A percentile compares a stretch with the other conserved stretches of the same genome.
Conservation (phyloP, 495 filamentous ascomycete species). For the Hyphodiscus hymeniophilus region DNA sequence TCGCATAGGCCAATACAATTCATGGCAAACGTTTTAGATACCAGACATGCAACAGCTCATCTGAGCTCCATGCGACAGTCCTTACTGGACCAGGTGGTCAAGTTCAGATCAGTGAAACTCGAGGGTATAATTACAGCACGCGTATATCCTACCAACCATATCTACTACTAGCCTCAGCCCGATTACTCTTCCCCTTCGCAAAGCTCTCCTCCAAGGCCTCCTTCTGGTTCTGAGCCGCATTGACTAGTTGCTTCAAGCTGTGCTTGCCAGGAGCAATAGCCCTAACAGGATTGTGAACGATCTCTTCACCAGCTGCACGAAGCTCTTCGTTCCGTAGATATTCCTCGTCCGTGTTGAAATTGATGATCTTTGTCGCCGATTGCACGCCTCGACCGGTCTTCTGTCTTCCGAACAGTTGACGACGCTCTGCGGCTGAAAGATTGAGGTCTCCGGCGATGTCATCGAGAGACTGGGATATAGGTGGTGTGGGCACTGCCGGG, state of each 20-base stretch:
- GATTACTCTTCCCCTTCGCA: constrained; percentile 62
- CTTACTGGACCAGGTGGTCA: too few species aligned
- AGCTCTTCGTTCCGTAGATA: constrained; percentile 75
- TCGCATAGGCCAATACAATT: too few species aligned
- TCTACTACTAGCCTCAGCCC: constrained; percentile 66
- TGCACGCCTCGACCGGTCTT: constrained; percentile 27
- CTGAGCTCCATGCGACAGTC: too few species aligned
- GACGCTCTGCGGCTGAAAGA: constrained; percentile 60
- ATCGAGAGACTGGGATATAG: constrained; percentile 41
- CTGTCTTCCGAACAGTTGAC: constrained; percentile 75
- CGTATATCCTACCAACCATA: constrained; percentile 69
- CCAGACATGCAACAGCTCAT: too few species aligned
- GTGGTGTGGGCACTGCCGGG: constrained; percentile 15
- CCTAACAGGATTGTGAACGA: constrained; percentile 72
- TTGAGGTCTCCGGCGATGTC: constrained; percentile 65
- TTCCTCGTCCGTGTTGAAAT: constrained; percentile 80
- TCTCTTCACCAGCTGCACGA: constrained; percentile 55
- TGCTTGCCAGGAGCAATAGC: constrained; percentile 84
- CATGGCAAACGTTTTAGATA: too few species aligned
- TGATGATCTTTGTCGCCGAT: constrained; percentile 42
- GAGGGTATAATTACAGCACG: background rate
- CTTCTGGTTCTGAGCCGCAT: constrained; percentile 66
- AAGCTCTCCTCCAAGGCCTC: constrained; percentile 86
- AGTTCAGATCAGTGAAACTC: background rate
- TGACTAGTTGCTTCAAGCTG: constrained; percentile 78